Evolutionary conservation across 2,329 filamentous ascomycete genomes (phyloP).

Genomic region (Diplocarpon mali): DNA sequence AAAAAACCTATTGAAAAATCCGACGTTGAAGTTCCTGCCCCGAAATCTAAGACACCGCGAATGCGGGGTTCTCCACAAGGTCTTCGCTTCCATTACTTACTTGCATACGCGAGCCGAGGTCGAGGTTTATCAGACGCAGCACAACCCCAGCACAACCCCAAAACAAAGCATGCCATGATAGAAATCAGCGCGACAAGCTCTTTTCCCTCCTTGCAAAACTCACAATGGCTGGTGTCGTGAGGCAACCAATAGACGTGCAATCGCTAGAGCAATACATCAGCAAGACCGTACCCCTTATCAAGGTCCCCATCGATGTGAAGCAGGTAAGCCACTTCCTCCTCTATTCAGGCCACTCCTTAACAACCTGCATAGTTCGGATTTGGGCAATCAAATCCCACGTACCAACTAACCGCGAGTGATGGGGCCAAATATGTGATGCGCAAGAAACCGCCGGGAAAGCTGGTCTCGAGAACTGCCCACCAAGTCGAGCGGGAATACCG

Average conservation of each 20-base stretch:
- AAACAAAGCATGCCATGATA: background rate
- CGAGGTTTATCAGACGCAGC: background rate
- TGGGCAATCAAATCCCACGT: constrained; percentile 95
- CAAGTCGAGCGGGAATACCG: constrained; percentile 93
- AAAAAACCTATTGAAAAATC: too few species aligned
- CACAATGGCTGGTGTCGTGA: constrained; percentile 71
- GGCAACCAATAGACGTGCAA: constrained; percentile 79
- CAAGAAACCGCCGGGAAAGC: constrained; percentile 93
- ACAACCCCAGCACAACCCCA: background rate
- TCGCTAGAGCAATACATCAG: constrained; percentile 71
- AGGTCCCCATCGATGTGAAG: constrained; percentile 74
- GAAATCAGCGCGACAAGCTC: background rate
- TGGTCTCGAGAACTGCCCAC: constrained; percentile 88
- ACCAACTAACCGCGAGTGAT: constrained; percentile 68
- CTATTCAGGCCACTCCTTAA: constrained; percentile 1
- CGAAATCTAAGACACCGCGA: too few species aligned
- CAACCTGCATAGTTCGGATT: constrained; percentile 65
- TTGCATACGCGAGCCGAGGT: background rate
- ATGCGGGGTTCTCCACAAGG: background rate
- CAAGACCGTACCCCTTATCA: constrained; percentile 70
- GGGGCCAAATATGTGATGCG: constrained; percentile 74
- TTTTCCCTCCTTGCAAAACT: constrained; percentile 1
- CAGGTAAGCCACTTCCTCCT: constrained; percentile 48
- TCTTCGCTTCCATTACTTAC: background rate
- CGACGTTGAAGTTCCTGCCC: too few species aligned